These are phyloP conservation scores for Tympanopsis confertula DNA, from an alignment of 2,329 filamentous ascomycete species.

Conservation along the genomic window DNA sequence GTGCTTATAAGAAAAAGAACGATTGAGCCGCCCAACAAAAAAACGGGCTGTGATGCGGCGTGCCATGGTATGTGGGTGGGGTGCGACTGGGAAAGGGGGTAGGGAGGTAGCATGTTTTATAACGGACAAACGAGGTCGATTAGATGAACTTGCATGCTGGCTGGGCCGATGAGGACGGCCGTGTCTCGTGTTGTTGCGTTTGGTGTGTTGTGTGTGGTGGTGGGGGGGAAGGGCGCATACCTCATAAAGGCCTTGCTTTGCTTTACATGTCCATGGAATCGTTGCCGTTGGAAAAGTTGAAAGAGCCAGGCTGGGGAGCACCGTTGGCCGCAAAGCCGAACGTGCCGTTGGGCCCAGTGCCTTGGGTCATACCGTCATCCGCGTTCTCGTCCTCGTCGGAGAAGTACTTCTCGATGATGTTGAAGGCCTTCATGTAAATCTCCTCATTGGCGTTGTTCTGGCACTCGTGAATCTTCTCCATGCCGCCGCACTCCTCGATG, in stretches of 20 bases:
- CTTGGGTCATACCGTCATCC: slow-evolving; percentile 64
- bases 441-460: slow-evolving; percentile 99
- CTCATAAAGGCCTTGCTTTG: too few relatives aligned
- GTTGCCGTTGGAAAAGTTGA: slow-evolving; percentile 77
- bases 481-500: slow-evolving; percentile 95
- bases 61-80: too few relatives aligned
- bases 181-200: too few relatives aligned
- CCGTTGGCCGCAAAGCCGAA: slow-evolving; percentile 68
- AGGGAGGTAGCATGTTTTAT: too few relatives aligned
- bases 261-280: slow-evolving; percentile 59
- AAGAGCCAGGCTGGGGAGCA: slow-evolving; percentile 58
- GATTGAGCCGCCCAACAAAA: too few relatives aligned
- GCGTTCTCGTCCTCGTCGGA: slow-evolving; percentile 94
- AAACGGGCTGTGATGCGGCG: too few relatives aligned
- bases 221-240: too few relatives aligned
- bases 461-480: slow-evolving; percentile 99
- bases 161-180: too few relatives aligned
- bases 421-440: slow-evolving; percentile 99
- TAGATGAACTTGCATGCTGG: too few relatives aligned
- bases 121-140: too few relatives aligned
- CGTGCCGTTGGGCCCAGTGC: slow-evolving; percentile 56
- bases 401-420: slow-evolving; percentile 99
- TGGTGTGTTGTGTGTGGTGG: too few relatives aligned
- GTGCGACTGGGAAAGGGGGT: too few relatives aligned
- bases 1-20: slow-evolving; percentile 14